phyloP scores from a whole-genome alignment of 2,329 filamentous ascomycete species.

The Rutstroemia sp. region DNA sequence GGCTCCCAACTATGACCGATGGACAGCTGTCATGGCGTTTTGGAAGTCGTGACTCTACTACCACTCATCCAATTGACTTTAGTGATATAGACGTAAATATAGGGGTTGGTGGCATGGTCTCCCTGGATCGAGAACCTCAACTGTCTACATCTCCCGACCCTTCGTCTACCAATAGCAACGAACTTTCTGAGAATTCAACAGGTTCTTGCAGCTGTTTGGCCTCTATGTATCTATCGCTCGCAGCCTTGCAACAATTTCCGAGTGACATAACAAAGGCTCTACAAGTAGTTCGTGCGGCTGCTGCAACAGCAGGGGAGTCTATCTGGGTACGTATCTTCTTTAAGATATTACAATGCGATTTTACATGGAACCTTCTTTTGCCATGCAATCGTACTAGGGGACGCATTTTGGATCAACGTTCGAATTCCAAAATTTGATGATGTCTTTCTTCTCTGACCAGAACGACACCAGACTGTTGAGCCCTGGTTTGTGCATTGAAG shows the following conservation, averaged over 20 bases:
- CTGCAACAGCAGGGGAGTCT: slow-evolving; percentile 35
- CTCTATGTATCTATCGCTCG: slow-evolving; percentile 27
- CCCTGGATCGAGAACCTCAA: background rate
- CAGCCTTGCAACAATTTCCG: slow-evolving; percentile 25
- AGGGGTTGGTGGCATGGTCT: background rate
- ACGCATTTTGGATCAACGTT: no score
- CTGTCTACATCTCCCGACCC: slow-evolving; percentile 7
- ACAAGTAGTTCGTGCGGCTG: slow-evolving; percentile 22
- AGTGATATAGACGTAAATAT: slow-evolving; percentile 12
- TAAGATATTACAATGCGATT: background rate
- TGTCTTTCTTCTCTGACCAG: no score
- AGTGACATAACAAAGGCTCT: slow-evolving; percentile 23
- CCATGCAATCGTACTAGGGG: background rate
- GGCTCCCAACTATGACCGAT: slow-evolving; percentile 1
- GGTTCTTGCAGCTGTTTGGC: slow-evolving; percentile 23
- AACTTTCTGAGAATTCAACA: slow-evolving; percentile 2
- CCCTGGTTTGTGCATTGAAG: background rate
- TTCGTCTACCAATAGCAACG: slow-evolving; percentile 14
- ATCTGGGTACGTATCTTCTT: slow-evolving; percentile 29
- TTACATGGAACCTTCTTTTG: background rate
- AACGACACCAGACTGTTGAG: no score
- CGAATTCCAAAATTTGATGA: no score
- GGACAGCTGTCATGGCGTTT: slow-evolving; percentile 18
- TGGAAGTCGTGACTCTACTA: slow-evolving; percentile 14
- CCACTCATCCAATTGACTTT: slow-evolving; percentile 17